Conservation (phyloP, 371 early-diverging fungal species). For the Saksenaea vasiformis region DNA sequence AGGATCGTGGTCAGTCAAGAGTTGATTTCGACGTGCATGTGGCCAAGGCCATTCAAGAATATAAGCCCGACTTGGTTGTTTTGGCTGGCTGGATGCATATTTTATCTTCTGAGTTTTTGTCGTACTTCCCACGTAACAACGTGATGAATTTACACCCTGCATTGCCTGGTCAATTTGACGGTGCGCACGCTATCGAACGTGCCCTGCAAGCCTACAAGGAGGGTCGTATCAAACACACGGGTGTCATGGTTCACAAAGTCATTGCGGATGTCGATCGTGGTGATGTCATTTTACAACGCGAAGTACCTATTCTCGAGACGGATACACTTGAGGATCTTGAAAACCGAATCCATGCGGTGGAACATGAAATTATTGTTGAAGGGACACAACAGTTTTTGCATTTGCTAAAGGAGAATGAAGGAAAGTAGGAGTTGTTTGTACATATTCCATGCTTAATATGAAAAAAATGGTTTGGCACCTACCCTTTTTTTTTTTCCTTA, state of each 20-base stretch:
- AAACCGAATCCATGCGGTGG: constrained; percentile 81
- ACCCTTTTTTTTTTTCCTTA: too few relatives aligned
- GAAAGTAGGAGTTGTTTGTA: not conserved
- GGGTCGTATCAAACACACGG: constrained; percentile 80
- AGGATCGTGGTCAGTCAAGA: constrained; percentile 77
- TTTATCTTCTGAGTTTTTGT: constrained; percentile 81
- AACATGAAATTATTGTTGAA: constrained; percentile 85
- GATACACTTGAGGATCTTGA: constrained; percentile 86
- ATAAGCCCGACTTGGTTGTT: constrained; percentile 81
- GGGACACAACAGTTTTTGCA: constrained; percentile 52
- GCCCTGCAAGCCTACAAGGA: constrained; percentile 83
- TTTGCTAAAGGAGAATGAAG: constrained; percentile 7
- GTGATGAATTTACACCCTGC: constrained; percentile 97
- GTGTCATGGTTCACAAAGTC: constrained; percentile 97
- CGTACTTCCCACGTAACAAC: constrained; percentile 57
- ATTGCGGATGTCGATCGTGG: constrained; percentile 95
- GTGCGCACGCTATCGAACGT: constrained; percentile 92
- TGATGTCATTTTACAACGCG: constrained; percentile 76
- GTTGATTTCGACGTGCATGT: constrained; percentile 87
- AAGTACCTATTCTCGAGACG: constrained; percentile 72
- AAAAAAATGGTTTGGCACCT: too few relatives aligned
- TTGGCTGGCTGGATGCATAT: constrained; percentile 98
- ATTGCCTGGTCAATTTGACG: constrained; percentile 93
- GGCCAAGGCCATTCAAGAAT: constrained; percentile 64
- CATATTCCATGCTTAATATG: too few relatives aligned